Percentiles rank a stretch among this genome's conserved stretches.
phyloP scores from a whole-genome alignment of 176 grass and related monocot genomes.

The sorghum (Sorghum bicolor) region DNA sequence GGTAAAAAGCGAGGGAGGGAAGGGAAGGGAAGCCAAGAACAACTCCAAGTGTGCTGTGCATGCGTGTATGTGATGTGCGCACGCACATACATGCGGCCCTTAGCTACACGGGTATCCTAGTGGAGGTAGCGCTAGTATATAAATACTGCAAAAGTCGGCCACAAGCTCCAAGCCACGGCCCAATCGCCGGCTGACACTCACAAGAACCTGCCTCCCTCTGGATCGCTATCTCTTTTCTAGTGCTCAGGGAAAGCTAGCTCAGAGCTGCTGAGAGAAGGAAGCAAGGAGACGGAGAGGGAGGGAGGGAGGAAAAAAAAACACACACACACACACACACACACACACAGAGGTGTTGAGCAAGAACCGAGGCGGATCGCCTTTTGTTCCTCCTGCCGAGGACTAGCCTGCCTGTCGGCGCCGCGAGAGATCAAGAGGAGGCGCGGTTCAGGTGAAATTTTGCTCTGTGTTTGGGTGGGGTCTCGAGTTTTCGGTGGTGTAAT shows the following conservation, averaged over 20 bases:
- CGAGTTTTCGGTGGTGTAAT: not conserved
- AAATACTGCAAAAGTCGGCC: slow-evolving; percentile 50
- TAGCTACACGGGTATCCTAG: slow-evolving; percentile 16
- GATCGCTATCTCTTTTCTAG: slow-evolving; percentile 40
- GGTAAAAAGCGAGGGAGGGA: not conserved
- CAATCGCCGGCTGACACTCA: slow-evolving; percentile 53
- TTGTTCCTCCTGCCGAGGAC: not conserved
- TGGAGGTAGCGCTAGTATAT: slow-evolving; percentile 12
- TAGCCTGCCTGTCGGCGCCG: not conserved
- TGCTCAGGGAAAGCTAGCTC: slow-evolving; percentile 34
- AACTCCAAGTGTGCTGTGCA: slow-evolving; percentile 33
- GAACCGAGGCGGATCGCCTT: slow-evolving; percentile 28
- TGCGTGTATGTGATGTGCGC: slow-evolving; percentile 19
- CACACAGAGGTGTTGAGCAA: slow-evolving; percentile 3
- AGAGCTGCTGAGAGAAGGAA: not conserved
- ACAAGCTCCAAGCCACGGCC: slow-evolving; percentile 31
- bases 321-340: too few species aligned
- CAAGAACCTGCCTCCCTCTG: slow-evolving; percentile 37
- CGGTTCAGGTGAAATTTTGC: not conserved
- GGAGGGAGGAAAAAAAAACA: not conserved
- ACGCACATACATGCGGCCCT: slow-evolving; percentile 36
- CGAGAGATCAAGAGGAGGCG: slow-evolving; percentile 17
- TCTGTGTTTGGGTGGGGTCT: not conserved
- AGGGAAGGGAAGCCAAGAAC: slow-evolving; percentile 21
- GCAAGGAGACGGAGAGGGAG: not conserved